These are phyloP conservation scores for Penicillium verhagenii DNA, from an alignment of 495 filamentous ascomycete genomes.

Conservation along the genomic window DNA sequence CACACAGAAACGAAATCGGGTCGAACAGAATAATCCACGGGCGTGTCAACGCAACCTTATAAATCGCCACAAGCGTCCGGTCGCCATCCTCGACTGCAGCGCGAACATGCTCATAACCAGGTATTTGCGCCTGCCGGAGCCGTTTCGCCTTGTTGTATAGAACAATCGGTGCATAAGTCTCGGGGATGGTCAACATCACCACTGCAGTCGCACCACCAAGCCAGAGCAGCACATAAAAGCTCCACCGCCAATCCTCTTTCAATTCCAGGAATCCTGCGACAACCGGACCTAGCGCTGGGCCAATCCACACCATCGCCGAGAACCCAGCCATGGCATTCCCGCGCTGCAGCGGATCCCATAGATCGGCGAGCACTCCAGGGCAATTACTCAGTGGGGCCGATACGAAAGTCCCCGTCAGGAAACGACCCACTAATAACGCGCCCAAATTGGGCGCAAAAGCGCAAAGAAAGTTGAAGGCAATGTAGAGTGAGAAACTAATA, in stretches of 20 bases:
- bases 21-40: slow-evolving; percentile 48
- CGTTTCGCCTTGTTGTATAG: slow-evolving; percentile 32
- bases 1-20: slow-evolving; percentile 44
- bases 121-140: slow-evolving; percentile 35
- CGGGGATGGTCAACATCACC: slow-evolving; percentile 46
- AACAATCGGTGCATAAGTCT: slow-evolving; percentile 32
- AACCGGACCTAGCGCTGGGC: slow-evolving; percentile 33
- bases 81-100: slow-evolving; percentile 44
- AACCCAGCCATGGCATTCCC: slow-evolving; percentile 51
- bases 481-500: slow-evolving; percentile 40
- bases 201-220: slow-evolving; percentile 35
- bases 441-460: slow-evolving; percentile 52
- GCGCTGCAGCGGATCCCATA: slow-evolving; percentile 52
- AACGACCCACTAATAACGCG: slow-evolving; percentile 48
- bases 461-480: slow-evolving; percentile 51
- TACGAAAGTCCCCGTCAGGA: slow-evolving; percentile 52
- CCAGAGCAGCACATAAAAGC: slow-evolving; percentile 50
- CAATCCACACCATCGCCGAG: slow-evolving; percentile 41
- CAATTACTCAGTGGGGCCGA: slow-evolving; percentile 48
- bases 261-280: slow-evolving; percentile 47
- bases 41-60: slow-evolving; percentile 49
- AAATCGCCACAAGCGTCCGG: slow-evolving; percentile 39
- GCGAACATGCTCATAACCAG: slow-evolving; percentile 45
- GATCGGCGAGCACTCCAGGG: slow-evolving; percentile 52
- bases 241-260: slow-evolving; percentile 47